Evolutionary conservation across 495 filamentous ascomycete species (phyloP), one percentile per base, ranked within the genome.

Genomic region (Choiromyces venosus): DNA sequence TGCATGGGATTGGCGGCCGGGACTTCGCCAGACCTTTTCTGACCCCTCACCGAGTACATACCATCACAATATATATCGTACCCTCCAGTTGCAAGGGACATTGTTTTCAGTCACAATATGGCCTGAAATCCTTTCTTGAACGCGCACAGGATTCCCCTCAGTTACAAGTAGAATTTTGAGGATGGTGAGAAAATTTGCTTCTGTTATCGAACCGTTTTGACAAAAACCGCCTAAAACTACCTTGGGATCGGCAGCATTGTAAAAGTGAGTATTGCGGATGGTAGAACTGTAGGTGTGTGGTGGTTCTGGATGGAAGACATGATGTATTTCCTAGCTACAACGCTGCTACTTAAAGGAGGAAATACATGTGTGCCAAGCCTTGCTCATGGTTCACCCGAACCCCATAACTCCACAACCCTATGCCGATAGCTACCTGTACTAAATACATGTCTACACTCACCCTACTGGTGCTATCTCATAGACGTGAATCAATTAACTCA

Each of bases 31-130:
- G 1, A 52, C 44, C 25, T n/a, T 19, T 52, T 52, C 44, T 8
- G 3, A 21, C 69, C 38, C 38, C 64, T 29, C 66, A 56, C 39
- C 33, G 39, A 70, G 9, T 37, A 72, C 74, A 40, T 76, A 76
- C 74, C 46, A 29, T 69, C 67, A 42, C 65, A 70, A 73, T 76
- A 73, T 36, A 76, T 35, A 69, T 73, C 74, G 46, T 70, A 76
- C 19, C 35, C 46, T 44, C 71, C 66, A 19, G 5, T 37, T 44
- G 33, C 14, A n/a, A 76, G 70, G 37, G 38, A 37, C 66, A 39
- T 76, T 65, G 18, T 8, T 73, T 66, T 19, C 39, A 66, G 66
- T 9, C 38, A 76, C 70, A 25, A 72, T 67, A 10, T 68, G 56
- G 65, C 70, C 65, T 12, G 73, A 68, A 65, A 37, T 61, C 68